phyloP scores from a whole-genome alignment of 176 grass and related monocot genomes.

The Poa annua region DNA sequence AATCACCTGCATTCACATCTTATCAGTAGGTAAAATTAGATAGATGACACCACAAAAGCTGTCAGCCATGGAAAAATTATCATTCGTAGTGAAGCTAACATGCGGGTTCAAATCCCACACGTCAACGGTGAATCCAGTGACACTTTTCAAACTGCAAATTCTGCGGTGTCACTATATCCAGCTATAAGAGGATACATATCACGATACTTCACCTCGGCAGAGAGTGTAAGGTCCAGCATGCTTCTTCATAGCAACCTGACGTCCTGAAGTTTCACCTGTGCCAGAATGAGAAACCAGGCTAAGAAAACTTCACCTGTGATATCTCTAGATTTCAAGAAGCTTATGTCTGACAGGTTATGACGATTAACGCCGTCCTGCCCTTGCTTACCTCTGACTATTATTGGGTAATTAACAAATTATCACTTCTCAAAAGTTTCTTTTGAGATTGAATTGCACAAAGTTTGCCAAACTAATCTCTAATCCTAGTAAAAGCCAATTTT shows the following conservation, averaged over 20 bases:
- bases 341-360: not conserved
- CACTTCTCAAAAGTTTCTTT: too few relatives aligned
- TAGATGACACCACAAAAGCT: not conserved
- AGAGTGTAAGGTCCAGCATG: conserved; percentile 55
- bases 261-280: conserved; percentile 75
- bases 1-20: conserved; percentile 57
- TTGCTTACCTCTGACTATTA: too few relatives aligned
- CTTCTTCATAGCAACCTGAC: conserved; percentile 55
- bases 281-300: conserved; percentile 2
- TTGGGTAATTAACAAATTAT: too few relatives aligned
- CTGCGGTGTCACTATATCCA: not conserved
- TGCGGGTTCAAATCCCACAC: too few relatives aligned
- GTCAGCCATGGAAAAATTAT: not conserved
- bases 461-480: too few relatives aligned
- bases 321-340: not conserved
- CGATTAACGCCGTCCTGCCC: too few relatives aligned
- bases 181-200: not conserved
- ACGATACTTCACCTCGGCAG: conserved; percentile 53
- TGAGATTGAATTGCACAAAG: too few relatives aligned
- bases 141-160: not conserved
- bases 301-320: not conserved
- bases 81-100: not conserved
- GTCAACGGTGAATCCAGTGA: too few relatives aligned
- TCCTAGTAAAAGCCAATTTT: too few relatives aligned
- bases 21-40: not conserved